Conservation (phyloP, 768 basidiomycete genomes). For the Suillus variegatus region DNA sequence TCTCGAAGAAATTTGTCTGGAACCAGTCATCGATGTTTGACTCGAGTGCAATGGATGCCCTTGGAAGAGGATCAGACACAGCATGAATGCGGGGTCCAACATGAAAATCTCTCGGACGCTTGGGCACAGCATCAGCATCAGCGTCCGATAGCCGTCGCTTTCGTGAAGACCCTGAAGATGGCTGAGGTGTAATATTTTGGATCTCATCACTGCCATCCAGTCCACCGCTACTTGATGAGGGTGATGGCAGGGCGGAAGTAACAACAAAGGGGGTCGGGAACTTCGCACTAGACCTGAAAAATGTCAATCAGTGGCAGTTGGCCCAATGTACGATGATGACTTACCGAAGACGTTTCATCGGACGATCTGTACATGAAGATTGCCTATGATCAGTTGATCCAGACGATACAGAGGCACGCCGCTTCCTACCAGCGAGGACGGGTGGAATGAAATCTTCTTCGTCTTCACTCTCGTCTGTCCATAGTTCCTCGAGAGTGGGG, state of each 20-base stretch:
- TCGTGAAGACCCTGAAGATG: conserved; percentile 9
- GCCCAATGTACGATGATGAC: background rate
- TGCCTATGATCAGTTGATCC: background rate
- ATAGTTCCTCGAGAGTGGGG: conserved; percentile 9
- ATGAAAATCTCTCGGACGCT: conserved; percentile 28
- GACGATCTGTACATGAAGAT: conserved; percentile 1
- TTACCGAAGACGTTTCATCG: conserved; percentile 27
- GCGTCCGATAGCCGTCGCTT: conserved; percentile 42
- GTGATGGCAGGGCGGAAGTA: conserved; percentile 5
- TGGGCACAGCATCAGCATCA: conserved; percentile 20
- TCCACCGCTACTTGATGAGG: background rate
- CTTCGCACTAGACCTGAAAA: background rate
- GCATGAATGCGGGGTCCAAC: conserved; percentile 22
- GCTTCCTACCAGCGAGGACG: conserved; percentile 24
- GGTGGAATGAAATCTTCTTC: conserved; percentile 17
- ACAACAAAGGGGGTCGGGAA: background rate
- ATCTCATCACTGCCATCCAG: conserved; percentile 8
- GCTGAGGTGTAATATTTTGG: background rate
- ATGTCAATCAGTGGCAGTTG: background rate
- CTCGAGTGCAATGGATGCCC: conserved; percentile 15
- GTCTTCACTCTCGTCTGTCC: conserved; percentile 17
- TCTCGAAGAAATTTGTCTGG: conserved; percentile 28
- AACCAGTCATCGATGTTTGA: conserved; percentile 39
- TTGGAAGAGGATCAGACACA: conserved; percentile 33
- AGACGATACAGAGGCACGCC: conserved; percentile 7